phyloP scores from a whole-genome alignment of 2,329 filamentous ascomycete species.

The Pseudogymnoascus sp. region DNA sequence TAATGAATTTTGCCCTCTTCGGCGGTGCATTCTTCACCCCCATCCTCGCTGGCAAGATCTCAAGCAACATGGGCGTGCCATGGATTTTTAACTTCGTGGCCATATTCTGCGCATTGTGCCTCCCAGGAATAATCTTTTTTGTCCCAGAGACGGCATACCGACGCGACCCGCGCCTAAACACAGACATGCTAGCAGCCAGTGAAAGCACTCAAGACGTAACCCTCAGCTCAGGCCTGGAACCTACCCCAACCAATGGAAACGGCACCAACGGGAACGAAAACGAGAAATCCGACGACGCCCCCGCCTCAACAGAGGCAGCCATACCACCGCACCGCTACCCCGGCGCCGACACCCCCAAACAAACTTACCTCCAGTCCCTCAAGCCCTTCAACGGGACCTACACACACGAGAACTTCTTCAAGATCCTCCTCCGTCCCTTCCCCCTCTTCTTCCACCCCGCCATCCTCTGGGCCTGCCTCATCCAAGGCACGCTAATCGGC shows the following conservation, averaged over 20 bases:
- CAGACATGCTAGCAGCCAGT: slow-evolving; percentile 44
- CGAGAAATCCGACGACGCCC: not conserved
- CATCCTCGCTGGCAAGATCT: slow-evolving; percentile 84
- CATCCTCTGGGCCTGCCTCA: slow-evolving; percentile 69
- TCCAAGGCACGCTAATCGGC: slow-evolving; percentile 84
- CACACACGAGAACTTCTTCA: slow-evolving; percentile 63
- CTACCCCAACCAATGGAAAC: not conserved
- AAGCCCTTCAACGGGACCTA: slow-evolving; percentile 74
- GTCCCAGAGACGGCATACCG: slow-evolving; percentile 78
- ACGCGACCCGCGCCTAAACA: slow-evolving; percentile 59
- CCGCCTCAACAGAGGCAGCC: slow-evolving; percentile 4
- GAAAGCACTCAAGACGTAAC: not conserved
- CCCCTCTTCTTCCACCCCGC: slow-evolving; percentile 77
- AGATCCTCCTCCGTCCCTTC: slow-evolving; percentile 62
- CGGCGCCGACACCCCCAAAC: slow-evolving; percentile 32
- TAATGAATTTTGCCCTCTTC: slow-evolving; percentile 62
- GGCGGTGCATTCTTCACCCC: slow-evolving; percentile 71
- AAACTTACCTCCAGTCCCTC: slow-evolving; percentile 50
- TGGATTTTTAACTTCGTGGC: slow-evolving; percentile 86
- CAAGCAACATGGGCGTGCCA: slow-evolving; percentile 63
- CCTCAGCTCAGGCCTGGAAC: not conserved
- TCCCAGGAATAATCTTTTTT: slow-evolving; percentile 67
- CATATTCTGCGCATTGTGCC: slow-evolving; percentile 65
- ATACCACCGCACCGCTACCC: slow-evolving; percentile 5
- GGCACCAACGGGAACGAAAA: not conserved